Evolutionary conservation across 2,329 filamentous ascomycete genomes (phyloP).

Genomic region (Nemania sp.): DNA sequence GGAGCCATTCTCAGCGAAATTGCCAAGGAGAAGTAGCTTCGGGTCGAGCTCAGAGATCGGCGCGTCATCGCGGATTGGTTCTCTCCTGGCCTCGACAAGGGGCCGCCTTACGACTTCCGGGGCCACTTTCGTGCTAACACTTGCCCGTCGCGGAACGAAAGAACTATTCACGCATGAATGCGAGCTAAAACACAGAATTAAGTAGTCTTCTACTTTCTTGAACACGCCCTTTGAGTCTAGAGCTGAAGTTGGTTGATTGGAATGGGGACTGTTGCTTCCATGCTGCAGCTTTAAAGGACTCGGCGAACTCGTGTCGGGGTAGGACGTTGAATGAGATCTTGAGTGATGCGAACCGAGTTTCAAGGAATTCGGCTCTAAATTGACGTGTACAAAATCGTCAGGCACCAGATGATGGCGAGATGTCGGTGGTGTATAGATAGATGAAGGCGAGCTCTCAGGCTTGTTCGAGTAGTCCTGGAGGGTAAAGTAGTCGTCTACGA

Average conservation of each 20-base stretch:
- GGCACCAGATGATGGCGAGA: slow-evolving; percentile 39
- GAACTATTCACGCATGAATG: slow-evolving; percentile 76
- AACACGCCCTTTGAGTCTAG: slow-evolving; percentile 66
- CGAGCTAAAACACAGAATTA: slow-evolving; percentile 68
- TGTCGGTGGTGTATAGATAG: slow-evolving; percentile 28
- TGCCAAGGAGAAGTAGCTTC: slow-evolving; percentile 72
- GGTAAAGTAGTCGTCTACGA: slow-evolving; percentile 29
- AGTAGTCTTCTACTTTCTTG: slow-evolving; percentile 75
- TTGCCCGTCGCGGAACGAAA: slow-evolving; percentile 60
- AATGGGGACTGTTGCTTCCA: slow-evolving; percentile 9
- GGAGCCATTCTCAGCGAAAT: slow-evolving; percentile 77
- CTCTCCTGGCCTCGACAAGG: slow-evolving; percentile 41
- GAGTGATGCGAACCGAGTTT: slow-evolving; percentile 32
- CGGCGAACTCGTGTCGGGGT: slow-evolving; percentile 42
- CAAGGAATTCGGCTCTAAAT: slow-evolving; percentile 41
- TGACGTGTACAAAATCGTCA: slow-evolving; percentile 42
- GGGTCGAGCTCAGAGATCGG: slow-evolving; percentile 68
- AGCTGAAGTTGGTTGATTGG: slow-evolving; percentile 23
- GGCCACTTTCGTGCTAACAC: slow-evolving; percentile 35
- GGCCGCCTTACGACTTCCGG: slow-evolving; percentile 38
- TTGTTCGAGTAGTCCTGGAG: slow-evolving; percentile 24
- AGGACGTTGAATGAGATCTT: slow-evolving; percentile 52
- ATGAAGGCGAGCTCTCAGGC: slow-evolving; percentile 31
- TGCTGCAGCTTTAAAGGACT: slow-evolving; percentile 22
- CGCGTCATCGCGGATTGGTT: slow-evolving; percentile 41